Evolutionary conservation across 2,329 filamentous ascomycete genomes (phyloP).

Genomic region (Sphaerostilbella broomeana): DNA sequence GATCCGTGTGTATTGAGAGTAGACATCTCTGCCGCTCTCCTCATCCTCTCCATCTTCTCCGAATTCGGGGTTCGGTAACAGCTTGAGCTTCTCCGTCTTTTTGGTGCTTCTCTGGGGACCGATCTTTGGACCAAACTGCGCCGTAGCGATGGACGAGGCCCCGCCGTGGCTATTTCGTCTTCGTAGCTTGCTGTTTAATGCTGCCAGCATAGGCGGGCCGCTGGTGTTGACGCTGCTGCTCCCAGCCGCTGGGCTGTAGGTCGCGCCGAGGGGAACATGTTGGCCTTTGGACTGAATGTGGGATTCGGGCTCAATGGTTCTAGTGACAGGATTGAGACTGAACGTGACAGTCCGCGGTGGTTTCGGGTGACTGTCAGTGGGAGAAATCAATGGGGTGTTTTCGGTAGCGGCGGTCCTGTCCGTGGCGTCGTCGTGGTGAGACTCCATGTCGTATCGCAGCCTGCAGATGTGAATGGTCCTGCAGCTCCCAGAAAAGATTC

Average conservation of each 20-base stretch:
- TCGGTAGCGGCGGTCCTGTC: slow-evolving; percentile 4
- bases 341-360: slow-evolving; percentile 64
- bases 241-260: slow-evolving; percentile 28
- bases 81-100: slow-evolving; percentile 92
- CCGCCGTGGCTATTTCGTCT: slow-evolving; percentile 75
- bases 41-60: slow-evolving; percentile 73
- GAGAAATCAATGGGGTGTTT: slow-evolving; percentile 10
- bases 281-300: no score
- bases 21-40: slow-evolving; percentile 90
- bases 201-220: slow-evolving; percentile 59
- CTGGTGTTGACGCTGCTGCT: slow-evolving; percentile 28
- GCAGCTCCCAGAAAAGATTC: no score
- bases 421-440: background rate
- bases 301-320: slow-evolving; percentile 48
- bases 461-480: no score
- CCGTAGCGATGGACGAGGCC: slow-evolving; percentile 26
- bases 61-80: slow-evolving; percentile 85
- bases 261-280: slow-evolving; percentile 25
- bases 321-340: slow-evolving; percentile 61
- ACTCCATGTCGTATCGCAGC: slow-evolving; percentile 7
- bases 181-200: slow-evolving; percentile 80
- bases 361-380: slow-evolving; percentile 9
- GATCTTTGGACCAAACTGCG: slow-evolving; percentile 57
- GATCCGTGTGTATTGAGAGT: slow-evolving; percentile 95
- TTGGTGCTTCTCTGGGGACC: slow-evolving; percentile 93